Evolutionary conservation across 108 stramenopile species (phyloP), one percentile per base, ranked within the genome.

Genomic region (Discostella pseudostelligera): DNA sequence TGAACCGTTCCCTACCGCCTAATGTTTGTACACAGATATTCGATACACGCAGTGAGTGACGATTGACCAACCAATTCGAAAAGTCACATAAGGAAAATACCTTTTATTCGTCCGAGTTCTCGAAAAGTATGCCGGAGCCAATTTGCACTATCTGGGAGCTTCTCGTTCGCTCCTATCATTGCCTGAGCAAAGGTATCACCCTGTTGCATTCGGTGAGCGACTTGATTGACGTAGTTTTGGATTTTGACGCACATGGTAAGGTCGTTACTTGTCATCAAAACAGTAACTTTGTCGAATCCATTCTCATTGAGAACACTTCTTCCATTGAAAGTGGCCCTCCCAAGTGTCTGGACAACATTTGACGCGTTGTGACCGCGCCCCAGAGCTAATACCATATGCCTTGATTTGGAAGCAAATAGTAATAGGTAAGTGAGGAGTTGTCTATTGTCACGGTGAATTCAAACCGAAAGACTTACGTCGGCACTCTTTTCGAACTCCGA

Each of bases 251-350:
- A 26, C 12, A 62, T 25, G 11, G 24, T 59, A 2, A 53, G 45
- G 25, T 74, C 73, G 25, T 17, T 60, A 16, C 29, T 63, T 13
- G 64, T 53, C 50, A 39, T 65, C 14, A 65, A 39, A 16, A 74
- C 44, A 4, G 49, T 67, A 12, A 74, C 73, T 24, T 16, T 19
- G 10, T 39, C 7, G 26, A 68, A 74, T 35, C 73, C 66, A 42
- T 74, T 74, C 17, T 59, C 59, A 47, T 61, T 60, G 14, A 74
- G 58, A 19, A 68, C 36, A 16, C 39, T 37, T 39, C 58, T 46
- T 5, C 79, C 74, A 47, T 76, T 80, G 39, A 75, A 75, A 29
- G 79, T 80, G 17, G 70, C 74, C 39, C 79, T 45, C 4, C 79
- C 79, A 9, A 56, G 28, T 58, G 79, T 65, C 36, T 80, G 79